Base-by-base conservation (phyloP, 164 flowering plant species). In the Vitis labrusca region DNA sequence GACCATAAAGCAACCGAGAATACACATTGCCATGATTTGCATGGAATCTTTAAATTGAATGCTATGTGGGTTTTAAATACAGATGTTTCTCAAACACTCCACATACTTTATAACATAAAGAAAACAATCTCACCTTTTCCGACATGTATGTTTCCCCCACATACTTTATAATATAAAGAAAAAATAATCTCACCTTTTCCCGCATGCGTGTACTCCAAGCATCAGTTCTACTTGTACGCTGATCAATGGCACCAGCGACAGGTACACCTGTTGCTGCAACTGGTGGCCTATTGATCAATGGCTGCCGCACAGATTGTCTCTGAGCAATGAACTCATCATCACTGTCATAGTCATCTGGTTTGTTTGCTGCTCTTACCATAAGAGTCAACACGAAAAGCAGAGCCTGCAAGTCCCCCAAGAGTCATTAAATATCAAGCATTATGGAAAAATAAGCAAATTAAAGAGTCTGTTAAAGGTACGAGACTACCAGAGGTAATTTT, bases 141-240 rank as follows among this genome's bases (percentile, higher is more conserved):
- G 92, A 83, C 97, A 92, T 89, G 5, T 95, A 85, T 73, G 91
- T 61, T 23, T 23, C 8, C 44, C 44, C 44, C 44, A 37, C 27
- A 47, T 16, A 52, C 50, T 52, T 17, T 16, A 71, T 9, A 64
- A 65, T 55, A 48, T 55, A 14, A 7, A 57, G 49, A 47, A 23
- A 30, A 52, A 16, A 1, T 10, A 17, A 27, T 47, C 16, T 7
- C 19, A 92, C 97, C 93, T 90, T 90, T 84, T 92, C 97, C 77
- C 93, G 83, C 97, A 92, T 89, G 5, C 97, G 86, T 74, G 91
- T 61, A 76, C 97, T 92, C 97, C 97, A 92, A 65, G 97, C 95
- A 78, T 92, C 97, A 78, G 77, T 92, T 82, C 97, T 86, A 73
- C 78, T 76, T 6, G 91, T 85, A 10, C 95, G 89, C 53, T 84